Conservation (phyloP, 1,139 yeast species). For the Yamadazyma diospyri region DNA sequence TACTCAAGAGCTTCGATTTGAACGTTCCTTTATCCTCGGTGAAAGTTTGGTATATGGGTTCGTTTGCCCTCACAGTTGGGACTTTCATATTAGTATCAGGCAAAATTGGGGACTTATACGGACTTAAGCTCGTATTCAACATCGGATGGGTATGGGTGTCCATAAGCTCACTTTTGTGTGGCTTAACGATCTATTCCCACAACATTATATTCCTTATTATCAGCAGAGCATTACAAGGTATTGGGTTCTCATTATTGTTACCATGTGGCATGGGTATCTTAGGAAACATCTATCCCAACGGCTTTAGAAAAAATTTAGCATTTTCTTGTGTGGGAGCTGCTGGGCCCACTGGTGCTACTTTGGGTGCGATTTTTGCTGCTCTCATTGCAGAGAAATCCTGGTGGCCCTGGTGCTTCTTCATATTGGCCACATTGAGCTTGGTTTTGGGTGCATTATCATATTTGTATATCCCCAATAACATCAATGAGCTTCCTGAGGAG, state of each 20-base stretch:
- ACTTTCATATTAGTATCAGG: conserved; percentile 52
- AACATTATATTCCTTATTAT: conserved; percentile 46
- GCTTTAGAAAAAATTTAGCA: conserved; percentile 47
- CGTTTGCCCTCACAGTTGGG: conserved; percentile 54
- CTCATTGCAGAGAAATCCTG: conserved; percentile 37
- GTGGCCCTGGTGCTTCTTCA: conserved; percentile 56
- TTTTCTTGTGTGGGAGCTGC: conserved; percentile 52
- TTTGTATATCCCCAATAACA: conserved; percentile 30
- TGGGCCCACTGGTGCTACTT: conserved; percentile 54
- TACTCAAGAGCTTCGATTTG: conserved; percentile 26
- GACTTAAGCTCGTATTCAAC: conserved; percentile 39
- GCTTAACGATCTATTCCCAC: conserved; percentile 41
- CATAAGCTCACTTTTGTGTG: conserved; percentile 47
- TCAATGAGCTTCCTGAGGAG: conserved; percentile 8
- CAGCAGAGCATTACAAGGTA: conserved; percentile 52
- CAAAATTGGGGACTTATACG: conserved; percentile 52
- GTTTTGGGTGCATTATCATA: conserved; percentile 25
- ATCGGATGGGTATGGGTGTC: conserved; percentile 44
- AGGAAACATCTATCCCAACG: conserved; percentile 45
- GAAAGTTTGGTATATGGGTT: conserved; percentile 55
- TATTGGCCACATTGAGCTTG: conserved; percentile 35
- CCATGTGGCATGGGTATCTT: conserved; percentile 18
- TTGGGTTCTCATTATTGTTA: conserved; percentile 47
- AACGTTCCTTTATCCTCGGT: conserved; percentile 16
- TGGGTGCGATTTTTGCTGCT: conserved; percentile 49